Evolutionary conservation across 2,329 filamentous ascomycete species (phyloP), one percentile per base, ranked within the genome.

Genomic region (Clarireedia paspali): DNA sequence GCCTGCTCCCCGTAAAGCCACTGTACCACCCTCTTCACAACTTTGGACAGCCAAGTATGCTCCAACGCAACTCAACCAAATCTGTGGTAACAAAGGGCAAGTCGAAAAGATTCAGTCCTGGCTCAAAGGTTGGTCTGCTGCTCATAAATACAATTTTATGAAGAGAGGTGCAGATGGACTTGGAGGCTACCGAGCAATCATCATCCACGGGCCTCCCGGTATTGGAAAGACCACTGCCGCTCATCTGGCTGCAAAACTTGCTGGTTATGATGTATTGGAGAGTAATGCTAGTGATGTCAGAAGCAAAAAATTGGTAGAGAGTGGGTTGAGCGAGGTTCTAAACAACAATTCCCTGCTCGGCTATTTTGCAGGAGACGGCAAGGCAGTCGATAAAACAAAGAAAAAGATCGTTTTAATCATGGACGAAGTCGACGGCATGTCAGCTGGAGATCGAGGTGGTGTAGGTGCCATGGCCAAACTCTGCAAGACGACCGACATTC

Each of bases 371-470:
- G 84, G 84, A 2, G 88, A 91, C 55, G 88, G 88, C 24, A 89
- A 94, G 71, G 81, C 85, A 56, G 84, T 96, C 3, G 87, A 96
- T 46, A 73, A 76, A 4, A 78, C 78, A 15, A 97, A 94, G 76
- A 95, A 95, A 76, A 96, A 96, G 64, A 84, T 97, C 36, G 89
- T 96, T 5, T 75, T 99, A 49, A 90, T 99, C 73, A 97, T 99
- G 94, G 94, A 99, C 65, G 94, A 99, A 72, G 94, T 99, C 4
- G 94, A 99, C 66, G 94, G 94, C 52, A 97, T 99, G 94, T 97
- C 92, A 59, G 91, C 90, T 38, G 94, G 94, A 68, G 94, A 99
- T 69, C 86, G 94, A 59, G 94, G 94, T 62, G 94, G 94, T 70
- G 94, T 99, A 48, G 94, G 91, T 50, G 94, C 94, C 30, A 78